Conservation (phyloP, 2,329 filamentous ascomycete genomes). For the Ascochyta fabae region DNA sequence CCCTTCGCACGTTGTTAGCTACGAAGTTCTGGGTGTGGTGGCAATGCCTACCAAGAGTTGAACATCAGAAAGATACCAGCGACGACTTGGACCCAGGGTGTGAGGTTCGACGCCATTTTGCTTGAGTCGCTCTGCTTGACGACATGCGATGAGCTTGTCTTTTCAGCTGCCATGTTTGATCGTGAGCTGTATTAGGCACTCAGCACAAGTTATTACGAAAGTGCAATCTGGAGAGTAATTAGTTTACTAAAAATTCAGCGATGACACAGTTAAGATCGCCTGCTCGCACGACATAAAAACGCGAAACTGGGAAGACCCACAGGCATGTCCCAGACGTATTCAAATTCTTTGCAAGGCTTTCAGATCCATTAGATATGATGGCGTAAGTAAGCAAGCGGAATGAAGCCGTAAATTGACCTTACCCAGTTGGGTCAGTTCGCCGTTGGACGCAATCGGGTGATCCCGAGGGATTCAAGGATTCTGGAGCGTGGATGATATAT, state of each 20-base stretch:
- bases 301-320: neutral
- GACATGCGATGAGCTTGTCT: neutral
- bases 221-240: neutral
- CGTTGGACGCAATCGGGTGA: conserved; percentile 1
- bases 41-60: conserved; percentile 19
- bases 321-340: neutral
- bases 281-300: neutral
- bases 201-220: neutral
- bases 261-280: neutral
- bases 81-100: conserved; percentile 17
- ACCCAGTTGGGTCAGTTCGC: neutral
- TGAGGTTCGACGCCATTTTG: neutral
- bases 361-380: neutral
- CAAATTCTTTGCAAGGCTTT: conserved; percentile 2
- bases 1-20: conserved; percentile 9
- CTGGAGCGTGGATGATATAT: neutral
- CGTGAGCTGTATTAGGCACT: too few relatives aligned
- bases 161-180: neutral
- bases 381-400: conserved; percentile 11
- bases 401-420: neutral
- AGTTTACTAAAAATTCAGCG: neutral
- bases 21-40: neutral
- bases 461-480: neutral
- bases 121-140: neutral
- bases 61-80: conserved; percentile 23